Conservation (phyloP, 1,284 basidiomycete genomes). For the Cryptococcus floricola region DNA sequence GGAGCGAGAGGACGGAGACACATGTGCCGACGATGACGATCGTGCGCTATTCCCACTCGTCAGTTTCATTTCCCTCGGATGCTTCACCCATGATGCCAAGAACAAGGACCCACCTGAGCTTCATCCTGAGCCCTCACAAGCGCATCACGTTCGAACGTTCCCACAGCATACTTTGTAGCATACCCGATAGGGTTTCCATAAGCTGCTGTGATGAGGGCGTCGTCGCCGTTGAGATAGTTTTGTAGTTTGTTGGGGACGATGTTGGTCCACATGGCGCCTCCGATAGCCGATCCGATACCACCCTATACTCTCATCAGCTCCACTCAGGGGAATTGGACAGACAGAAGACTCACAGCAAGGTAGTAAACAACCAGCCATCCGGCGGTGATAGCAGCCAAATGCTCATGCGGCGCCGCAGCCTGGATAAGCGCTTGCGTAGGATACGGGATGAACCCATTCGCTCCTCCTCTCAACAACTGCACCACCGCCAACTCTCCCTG, state of each 20-base stretch:
- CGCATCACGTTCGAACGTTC: slow-evolving; percentile 32
- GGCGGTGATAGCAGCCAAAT: slow-evolving; percentile 43
- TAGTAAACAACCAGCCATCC: slow-evolving; percentile 43
- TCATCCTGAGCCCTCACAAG: slow-evolving; percentile 44
- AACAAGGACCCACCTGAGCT: slow-evolving; percentile 25
- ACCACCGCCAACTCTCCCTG: slow-evolving; percentile 37
- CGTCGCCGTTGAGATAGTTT: slow-evolving; percentile 27
- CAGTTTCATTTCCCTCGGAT: no score
- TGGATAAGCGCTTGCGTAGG: slow-evolving; percentile 44
- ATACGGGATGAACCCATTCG: slow-evolving; percentile 39
- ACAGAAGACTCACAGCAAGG: slow-evolving; percentile 23
- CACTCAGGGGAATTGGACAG: no score
- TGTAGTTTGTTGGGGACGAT: slow-evolving; percentile 32
- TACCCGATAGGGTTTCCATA: slow-evolving; percentile 40
- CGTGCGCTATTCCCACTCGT: slow-evolving; percentile 16
- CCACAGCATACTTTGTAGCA: slow-evolving; percentile 23
- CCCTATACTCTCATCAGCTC: slow-evolving; percentile 11
- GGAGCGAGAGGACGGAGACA: slow-evolving; percentile 26
- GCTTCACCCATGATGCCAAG: not conserved
- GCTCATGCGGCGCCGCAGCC: slow-evolving; percentile 38
- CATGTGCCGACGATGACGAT: slow-evolving; percentile 39
- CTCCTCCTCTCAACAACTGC: slow-evolving; percentile 38
- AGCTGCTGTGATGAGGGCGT: slow-evolving; percentile 26
- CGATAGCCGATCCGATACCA: slow-evolving; percentile 45
- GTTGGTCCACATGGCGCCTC: slow-evolving; percentile 48